These are phyloP conservation scores for Sophora flavescens DNA, from an alignment of 306 rosid genomes.

Conservation along the genomic window DNA sequence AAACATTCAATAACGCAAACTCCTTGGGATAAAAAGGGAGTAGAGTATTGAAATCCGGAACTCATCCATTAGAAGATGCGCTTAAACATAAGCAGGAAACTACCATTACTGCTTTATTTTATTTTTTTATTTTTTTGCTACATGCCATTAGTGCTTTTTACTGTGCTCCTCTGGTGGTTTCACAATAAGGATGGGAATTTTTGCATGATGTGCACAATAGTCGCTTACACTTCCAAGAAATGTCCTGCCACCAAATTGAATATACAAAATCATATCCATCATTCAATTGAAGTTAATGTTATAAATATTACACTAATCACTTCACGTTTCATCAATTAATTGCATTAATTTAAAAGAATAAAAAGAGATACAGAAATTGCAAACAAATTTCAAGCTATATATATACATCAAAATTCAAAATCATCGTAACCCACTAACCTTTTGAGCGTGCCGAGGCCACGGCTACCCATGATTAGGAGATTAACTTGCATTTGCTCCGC, in stretches of 20 bases:
- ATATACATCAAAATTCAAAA: too few species aligned
- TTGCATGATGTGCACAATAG: conserved; percentile 74
- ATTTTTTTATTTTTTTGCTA: too few species aligned
- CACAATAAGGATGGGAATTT: conserved; percentile 64
- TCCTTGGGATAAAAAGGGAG: too few species aligned
- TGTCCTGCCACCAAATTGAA: conserved; percentile 52
- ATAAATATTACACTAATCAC: background rate
- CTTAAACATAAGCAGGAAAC: conserved; percentile 18
- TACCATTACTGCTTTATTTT: background rate
- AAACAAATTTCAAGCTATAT: background rate
- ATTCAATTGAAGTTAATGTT: background rate
- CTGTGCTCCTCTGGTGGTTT: conserved; percentile 59
- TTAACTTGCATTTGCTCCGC: conserved; percentile 69
- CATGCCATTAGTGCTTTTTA: conserved; percentile 22
- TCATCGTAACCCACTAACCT: conserved; percentile 46
- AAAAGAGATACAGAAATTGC: background rate
- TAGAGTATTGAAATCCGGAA: background rate
- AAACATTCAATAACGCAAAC: too few species aligned
- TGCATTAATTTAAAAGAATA: background rate
- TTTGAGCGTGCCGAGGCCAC: conserved; percentile 75
- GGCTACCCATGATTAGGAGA: conserved; percentile 74
- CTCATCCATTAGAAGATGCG: background rate
- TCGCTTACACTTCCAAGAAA: conserved; percentile 83
- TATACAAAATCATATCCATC: background rate
- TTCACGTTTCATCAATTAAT: background rate